Evolutionary conservation across 495 filamentous ascomycete genomes (phyloP), one percentile per base, ranked within the genome.

Genomic region (Lophium mytilinum): DNA sequence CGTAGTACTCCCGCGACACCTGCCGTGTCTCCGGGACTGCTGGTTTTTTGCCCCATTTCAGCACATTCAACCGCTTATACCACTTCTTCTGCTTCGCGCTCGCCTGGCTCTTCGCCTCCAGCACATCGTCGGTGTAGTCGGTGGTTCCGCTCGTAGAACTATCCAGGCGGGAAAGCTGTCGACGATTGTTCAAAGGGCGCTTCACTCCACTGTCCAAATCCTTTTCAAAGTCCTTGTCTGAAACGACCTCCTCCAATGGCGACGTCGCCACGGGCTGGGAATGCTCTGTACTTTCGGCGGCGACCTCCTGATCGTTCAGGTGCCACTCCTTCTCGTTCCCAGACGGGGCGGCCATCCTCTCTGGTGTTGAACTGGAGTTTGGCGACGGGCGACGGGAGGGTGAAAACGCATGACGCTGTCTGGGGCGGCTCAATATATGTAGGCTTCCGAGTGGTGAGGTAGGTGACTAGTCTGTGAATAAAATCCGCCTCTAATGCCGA

Each of bases 21-120:
- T 53, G 54, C 33, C 79, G 72, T 64, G 78, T 74, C 53, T 81
- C 71, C 45, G 85, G 84, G 4, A 87, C 72, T 9, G 83, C 79
- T 0, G 83, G 83, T 14, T 77, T 75, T 21, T 61, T 58, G 36
- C 79, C 78, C 78, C 80, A 81, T 68, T 78, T 76, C 56, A 88
- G 62, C 3, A 85, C 84, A 63, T 89, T 88, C 11, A 76, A 64
- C 35, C 74, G 74, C 59, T 76, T 79, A 62, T 80, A 78, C 83
- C 82, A 86, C 62, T 75, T 77, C 58, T 76, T 79, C 24, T 30
- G 24, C 60, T 76, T 74, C 36, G 68, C 19, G 12, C 47, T 50
- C 12, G 1, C 63, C 50, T 33, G 62, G 62, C 46, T 68, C 64
- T 35, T 68, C 53, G 40, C 57, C 55, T 37, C 64, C 51, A 52